Conservation (phyloP, 2,329 filamentous ascomycete species). For the Madurella mycetomatis region DNA sequence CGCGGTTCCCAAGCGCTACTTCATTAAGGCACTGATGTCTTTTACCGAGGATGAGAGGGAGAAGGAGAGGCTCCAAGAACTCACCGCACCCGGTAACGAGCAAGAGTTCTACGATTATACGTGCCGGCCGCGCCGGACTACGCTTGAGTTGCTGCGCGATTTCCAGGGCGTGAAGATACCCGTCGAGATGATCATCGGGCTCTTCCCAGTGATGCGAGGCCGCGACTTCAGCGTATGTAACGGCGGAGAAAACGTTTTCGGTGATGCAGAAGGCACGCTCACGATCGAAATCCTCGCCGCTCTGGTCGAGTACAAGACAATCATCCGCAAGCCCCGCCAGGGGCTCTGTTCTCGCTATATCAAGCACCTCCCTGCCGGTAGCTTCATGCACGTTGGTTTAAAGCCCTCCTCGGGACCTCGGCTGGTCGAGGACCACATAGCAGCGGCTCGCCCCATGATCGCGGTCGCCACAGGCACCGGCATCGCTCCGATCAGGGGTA, state of each 20-base stretch:
- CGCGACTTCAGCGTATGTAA: slow-evolving; percentile 91
- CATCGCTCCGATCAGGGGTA: slow-evolving; percentile 74
- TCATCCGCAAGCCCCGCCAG: slow-evolving; percentile 76
- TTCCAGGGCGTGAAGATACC: slow-evolving; percentile 82
- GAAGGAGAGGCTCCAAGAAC: slow-evolving; percentile 76
- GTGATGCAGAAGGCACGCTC: neutral
- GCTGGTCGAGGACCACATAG: slow-evolving; percentile 37
- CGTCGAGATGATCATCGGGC: slow-evolving; percentile 62
- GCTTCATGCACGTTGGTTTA: slow-evolving; percentile 57
- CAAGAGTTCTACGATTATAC: slow-evolving; percentile 97
- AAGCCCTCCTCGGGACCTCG: slow-evolving; percentile 45
- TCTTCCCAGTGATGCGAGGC: slow-evolving; percentile 80
- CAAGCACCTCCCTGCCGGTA: slow-evolving; percentile 55
- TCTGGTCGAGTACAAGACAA: slow-evolving; percentile 85
- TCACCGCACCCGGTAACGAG: slow-evolving; percentile 71
- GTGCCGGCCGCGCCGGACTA: slow-evolving; percentile 80
- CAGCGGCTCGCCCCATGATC: slow-evolving; percentile 55
- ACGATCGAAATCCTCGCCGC: slow-evolving; percentile 71
- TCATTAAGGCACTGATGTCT: slow-evolving; percentile 74
- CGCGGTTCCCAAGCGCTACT: slow-evolving; percentile 79
- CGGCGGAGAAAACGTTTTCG: slow-evolving; percentile 39
- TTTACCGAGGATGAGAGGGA: slow-evolving; percentile 71
- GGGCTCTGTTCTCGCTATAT: slow-evolving; percentile 91
- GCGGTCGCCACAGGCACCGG: slow-evolving; percentile 84
- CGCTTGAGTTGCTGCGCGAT: slow-evolving; percentile 87